Evolutionary conservation across 1,284 basidiomycete genomes (phyloP), one percentile per base, ranked within the genome.

Genomic region (Puccinia coronata): DNA sequence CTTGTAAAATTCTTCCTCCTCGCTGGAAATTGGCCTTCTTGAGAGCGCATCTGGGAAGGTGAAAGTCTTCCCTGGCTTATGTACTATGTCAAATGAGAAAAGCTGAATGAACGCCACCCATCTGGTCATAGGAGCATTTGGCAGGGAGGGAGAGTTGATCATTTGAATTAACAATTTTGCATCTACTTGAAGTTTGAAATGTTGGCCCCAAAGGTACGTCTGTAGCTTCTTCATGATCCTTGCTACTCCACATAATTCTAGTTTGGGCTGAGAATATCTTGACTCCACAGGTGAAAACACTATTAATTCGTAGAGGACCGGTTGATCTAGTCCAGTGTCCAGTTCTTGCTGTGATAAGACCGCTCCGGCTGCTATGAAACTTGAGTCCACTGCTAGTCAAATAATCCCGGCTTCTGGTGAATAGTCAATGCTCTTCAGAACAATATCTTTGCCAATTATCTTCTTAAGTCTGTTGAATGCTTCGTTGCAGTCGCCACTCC

Each of bases 241-340:
- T 14, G 63, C 76, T 20, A 67, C 76, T 53, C 76, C 76, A 69
- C 76, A 78, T 2, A 78, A 34, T 39, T 78, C 65, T 25, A 78
- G 28, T 57, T 78, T 78, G 12, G 76, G 63, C 34, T 78, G n/a
- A 39, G 76, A 78, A 34, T 78, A 78, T 23, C 39, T 31, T 39
- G 76, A 78, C 25, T 78, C 65, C n/a, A 78, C 61, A 4, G 49
- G 16, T 14, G 65, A 57, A n/a, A 73, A 73, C 14, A 57, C 5
- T 11, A 73, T 16, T 8, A 51, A 73, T 18, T 73, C 51, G 31
- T 73, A 73, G 18, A 73, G 16, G 2, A 25, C 71, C 3, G 71
- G 71, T 23, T n/a, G 49, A 55, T 53, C 47, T 18, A 28, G n/a
- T 14, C 71, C 71, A 1, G 1, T 55, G 0, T 9, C 16, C 1